A percentile compares a stretch with the other conserved stretches of the same genome.
Evolutionary conservation across 106 monocot species (phyloP).

Genomic region (Dioscorea zingiberensis): DNA sequence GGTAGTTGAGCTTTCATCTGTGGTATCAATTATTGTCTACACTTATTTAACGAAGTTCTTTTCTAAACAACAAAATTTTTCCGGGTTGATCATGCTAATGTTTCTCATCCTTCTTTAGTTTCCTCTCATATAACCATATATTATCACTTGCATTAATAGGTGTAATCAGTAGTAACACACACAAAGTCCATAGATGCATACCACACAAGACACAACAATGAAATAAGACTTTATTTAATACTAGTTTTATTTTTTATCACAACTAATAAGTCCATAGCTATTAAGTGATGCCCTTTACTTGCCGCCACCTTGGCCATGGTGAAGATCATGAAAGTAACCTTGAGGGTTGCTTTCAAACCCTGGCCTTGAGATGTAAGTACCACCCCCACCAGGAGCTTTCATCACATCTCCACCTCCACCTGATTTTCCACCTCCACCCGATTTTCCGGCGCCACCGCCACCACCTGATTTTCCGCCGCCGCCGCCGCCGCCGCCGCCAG

Average conservation of each 20-base stretch:
- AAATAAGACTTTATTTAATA: background rate
- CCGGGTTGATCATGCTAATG: too few species aligned
- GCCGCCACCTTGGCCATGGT: conserved; percentile 3
- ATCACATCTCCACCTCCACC: conserved; percentile 17
- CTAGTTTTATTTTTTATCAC: background rate
- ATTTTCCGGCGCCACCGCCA: background rate
- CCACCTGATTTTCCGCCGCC: background rate
- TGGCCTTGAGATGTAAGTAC: conserved; percentile 8
- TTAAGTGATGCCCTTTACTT: too few species aligned
- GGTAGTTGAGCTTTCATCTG: too few species aligned
- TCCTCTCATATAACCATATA: too few species aligned
- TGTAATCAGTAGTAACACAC: too few species aligned
- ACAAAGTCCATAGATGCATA: background rate
- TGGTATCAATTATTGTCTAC: too few species aligned
- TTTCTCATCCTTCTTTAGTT: too few species aligned
- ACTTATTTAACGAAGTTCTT: too few species aligned
- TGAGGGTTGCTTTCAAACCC: conserved; percentile 28
- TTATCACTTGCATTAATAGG: too few species aligned
- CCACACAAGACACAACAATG: background rate
- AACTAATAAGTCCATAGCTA: too few species aligned
- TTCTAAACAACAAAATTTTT: too few species aligned
- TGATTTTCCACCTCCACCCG: background rate
- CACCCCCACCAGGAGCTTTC: conserved; percentile 16
- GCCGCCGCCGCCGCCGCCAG: background rate
- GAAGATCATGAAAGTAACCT: conserved; percentile 26